Base-by-base conservation (phyloP, 768 basidiomycete species). In the Crepidotus variabilis region DNA sequence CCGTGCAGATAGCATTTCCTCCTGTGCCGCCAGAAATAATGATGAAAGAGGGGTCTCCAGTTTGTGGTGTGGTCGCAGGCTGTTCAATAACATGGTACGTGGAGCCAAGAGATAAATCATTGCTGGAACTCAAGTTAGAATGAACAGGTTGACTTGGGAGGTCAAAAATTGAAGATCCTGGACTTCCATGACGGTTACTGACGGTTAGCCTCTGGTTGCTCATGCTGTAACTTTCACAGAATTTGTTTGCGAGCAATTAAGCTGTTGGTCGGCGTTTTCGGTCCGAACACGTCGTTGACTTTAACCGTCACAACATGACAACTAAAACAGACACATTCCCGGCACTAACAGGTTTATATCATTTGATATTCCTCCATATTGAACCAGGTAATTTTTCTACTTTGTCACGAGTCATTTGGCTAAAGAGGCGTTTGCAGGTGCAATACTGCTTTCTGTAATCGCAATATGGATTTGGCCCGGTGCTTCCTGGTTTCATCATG, bases 1-100 rank as follows among this genome's bases (percentile, higher is more conserved):
- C 92, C 39, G 88, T 76, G 61, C 92, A 94, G 61, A 98, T 89
- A 20, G 90, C 81, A 67, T 98, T 98, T 50, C 93, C 92, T 43
- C 94, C 94, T 33, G 94, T 94, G n/a, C 94, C 94, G 0, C 94
- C 94, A 50, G 92, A 94, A 54, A 98, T 82, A 50, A 97, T 81
- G 6, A 94, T 69, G 67, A 81, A 88, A 1, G 85, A 82, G 1
- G 78, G 67, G 13, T 62, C 56, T 21, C 47, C 35, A 7, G n/a
- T 9, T 14, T 53, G n/a, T 51, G 57, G 52, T 23, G 14, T 47
- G 32, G 24, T 53, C 46, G 35, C 34, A 51, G 33, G 39, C 33
- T 24, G 33, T 21, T 28, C 48, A 33, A 28, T n/a, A n/a, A n/a
- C n/a, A n/a, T n/a, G 58, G 55, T 20, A 47, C 49, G 59, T 56